These are phyloP conservation scores for Taxillus chinensis DNA, from an alignment of 164 flowering plant genomes.

Conservation along the genomic window DNA sequence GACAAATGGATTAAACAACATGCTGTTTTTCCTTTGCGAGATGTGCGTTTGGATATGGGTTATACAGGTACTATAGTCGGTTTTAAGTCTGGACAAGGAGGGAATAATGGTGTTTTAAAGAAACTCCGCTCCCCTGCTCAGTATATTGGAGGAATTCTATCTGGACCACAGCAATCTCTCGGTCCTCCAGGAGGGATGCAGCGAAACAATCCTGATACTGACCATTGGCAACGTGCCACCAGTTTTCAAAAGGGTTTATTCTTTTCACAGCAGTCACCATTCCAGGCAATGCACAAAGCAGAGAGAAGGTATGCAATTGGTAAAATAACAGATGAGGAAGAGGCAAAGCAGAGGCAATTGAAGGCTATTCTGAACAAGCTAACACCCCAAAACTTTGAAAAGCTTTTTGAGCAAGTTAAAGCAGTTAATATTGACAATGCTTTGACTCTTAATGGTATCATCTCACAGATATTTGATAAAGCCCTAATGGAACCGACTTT, in stretches of 20 bases:
- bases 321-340: constrained; percentile 57
- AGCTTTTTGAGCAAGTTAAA: constrained; percentile 73
- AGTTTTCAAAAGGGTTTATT: constrained; percentile 52
- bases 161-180: constrained; percentile 56
- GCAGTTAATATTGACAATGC: constrained; percentile 69
- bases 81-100: constrained; percentile 62
- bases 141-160: constrained; percentile 50
- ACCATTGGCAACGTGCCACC: constrained; percentile 49
- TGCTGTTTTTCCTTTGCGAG: constrained; percentile 5
- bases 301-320: constrained; percentile 75
- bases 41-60: not conserved
- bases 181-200: constrained; percentile 54
- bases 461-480: constrained; percentile 82
- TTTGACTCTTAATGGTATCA: constrained; percentile 55
- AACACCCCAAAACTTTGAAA: constrained; percentile 88
- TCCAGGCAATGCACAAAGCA: constrained; percentile 65
- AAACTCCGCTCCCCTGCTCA: constrained; percentile 49
- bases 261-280: constrained; percentile 62
- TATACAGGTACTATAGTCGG: constrained; percentile 19
- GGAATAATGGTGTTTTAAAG: constrained; percentile 61
- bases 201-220: constrained; percentile 46
- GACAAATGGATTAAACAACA: constrained; percentile 70
- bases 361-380: constrained; percentile 74
- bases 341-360: constrained; percentile 64
- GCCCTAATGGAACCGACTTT: constrained; percentile 89